Evolutionary conservation across 345 rosid genomes (phyloP), one percentile per base, ranked within the genome.

Genomic region (Salix viminalis): DNA sequence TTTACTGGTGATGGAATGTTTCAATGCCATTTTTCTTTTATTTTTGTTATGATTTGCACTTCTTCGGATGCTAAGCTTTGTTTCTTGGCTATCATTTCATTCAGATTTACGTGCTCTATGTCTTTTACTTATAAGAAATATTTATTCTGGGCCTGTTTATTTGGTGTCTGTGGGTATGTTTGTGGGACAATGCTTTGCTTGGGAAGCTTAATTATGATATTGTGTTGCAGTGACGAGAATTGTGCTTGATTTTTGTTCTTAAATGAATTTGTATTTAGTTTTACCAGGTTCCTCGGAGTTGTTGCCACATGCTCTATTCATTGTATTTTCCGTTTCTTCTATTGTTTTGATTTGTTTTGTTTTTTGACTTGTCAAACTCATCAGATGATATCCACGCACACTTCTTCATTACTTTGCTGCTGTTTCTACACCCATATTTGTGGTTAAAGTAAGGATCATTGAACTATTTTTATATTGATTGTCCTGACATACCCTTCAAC

Each of bases 391-490:
- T 44, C 5, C 56, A 44, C 50, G 30, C 34, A 14, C 41, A n/a
- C 72, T 48, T 8, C 15, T 58, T 23, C 64, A n/a, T 32, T 65
- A 19, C 26, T 73, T 54, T 58, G 44, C 70, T 39, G 46, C n/a
- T 76, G 61, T 67, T 50, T 68, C 60, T 21, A 41, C 42, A 26
- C 71, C 36, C 14, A 50, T 6, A 65, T 65, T 46, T 66, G n/a
- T 58, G 79, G 30, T 76, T 58, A 65, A 26, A 74, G 60, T 21
- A 9, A 8, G 65, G 66, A 24, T 37, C 21, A 6, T 64, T 41
- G 21, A 30, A 23, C 13, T 34, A 15, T 42, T 44, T 5, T 68
- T 50, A 26, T 78, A 12, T 46, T 56, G 79, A 76, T 50, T 79
- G 39, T 69, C 39, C 74, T 71, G 48, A 72, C 41, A 46, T 70